phyloP scores from a whole-genome alignment of 208 protist genomes.

The Leishmania amazonensis region DNA sequence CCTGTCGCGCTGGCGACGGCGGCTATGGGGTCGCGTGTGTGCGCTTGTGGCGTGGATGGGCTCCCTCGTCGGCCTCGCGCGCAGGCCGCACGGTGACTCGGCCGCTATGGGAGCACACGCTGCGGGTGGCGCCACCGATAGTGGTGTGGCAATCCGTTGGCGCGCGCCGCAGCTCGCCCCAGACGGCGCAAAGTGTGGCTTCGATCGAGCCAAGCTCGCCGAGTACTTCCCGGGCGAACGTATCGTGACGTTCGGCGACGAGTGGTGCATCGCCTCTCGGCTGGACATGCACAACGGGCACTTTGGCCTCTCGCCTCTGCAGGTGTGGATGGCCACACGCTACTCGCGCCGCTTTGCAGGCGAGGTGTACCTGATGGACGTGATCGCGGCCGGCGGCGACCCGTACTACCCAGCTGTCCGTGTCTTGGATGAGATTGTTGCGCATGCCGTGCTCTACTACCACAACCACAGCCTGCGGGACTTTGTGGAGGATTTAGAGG shows the following conservation, averaged over 20 bases:
- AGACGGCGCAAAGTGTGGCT: not conserved
- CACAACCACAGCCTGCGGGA: constrained; percentile 76
- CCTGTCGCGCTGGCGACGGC: not conserved
- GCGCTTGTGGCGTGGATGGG: constrained; percentile 22
- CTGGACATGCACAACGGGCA: constrained; percentile 55
- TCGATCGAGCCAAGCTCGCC: constrained; percentile 12
- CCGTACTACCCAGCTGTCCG: constrained; percentile 52
- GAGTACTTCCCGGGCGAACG: constrained; percentile 18
- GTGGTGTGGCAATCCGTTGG: not conserved
- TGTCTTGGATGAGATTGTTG: constrained; percentile 84
- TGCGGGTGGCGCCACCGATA: not conserved
- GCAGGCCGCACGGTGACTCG: not conserved
- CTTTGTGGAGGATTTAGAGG: constrained; percentile 67
- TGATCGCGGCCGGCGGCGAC: constrained; percentile 63
- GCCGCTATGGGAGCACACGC: not conserved
- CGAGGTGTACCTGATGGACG: constrained; percentile 85
- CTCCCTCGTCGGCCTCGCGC: constrained; percentile 15
- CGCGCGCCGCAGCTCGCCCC: not conserved
- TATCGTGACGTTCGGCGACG: constrained; percentile 37
- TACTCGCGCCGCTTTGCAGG: constrained; percentile 65
- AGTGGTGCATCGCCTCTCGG: constrained; percentile 24
- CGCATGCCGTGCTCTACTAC: constrained; percentile 83
- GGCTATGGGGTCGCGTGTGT: constrained; percentile 8
- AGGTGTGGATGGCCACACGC: constrained; percentile 73
- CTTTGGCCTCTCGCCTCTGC: constrained; percentile 66